Percentiles rank a stretch among this genome's conserved stretches.
Evolutionary conservation across 768 basidiomycete species (phyloP).

Genomic region (Boletus patriciae): DNA sequence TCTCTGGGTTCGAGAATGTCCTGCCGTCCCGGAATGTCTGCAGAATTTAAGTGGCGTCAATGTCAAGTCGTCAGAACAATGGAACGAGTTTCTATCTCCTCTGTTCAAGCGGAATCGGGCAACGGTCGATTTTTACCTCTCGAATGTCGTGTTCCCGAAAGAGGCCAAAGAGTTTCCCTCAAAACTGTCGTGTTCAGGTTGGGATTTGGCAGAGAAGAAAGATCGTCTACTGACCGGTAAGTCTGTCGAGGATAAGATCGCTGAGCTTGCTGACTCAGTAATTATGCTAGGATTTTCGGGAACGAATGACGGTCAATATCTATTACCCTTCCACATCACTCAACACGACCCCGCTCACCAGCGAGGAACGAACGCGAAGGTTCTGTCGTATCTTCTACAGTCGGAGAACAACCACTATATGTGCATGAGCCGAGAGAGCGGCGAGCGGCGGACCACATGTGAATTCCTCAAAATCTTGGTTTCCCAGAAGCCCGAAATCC

Average conservation of each 20-base stretch:
- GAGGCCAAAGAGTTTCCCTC: slow-evolving; percentile 37
- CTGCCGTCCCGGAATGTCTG: slow-evolving; percentile 22
- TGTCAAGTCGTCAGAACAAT: slow-evolving; percentile 32
- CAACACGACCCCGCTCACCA: slow-evolving; percentile 33
- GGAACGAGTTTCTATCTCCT: slow-evolving; percentile 23
- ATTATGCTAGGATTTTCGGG: slow-evolving; percentile 36
- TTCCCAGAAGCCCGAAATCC: slow-evolving; percentile 37
- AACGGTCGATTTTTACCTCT: slow-evolving; percentile 39
- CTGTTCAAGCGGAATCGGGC: slow-evolving; percentile 29
- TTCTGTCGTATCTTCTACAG: slow-evolving; percentile 32
- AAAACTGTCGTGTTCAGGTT: slow-evolving; percentile 36
- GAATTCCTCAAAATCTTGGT: slow-evolving; percentile 34
- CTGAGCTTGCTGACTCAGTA: not conserved
- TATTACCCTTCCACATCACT: slow-evolving; percentile 35
- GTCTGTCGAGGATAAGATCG: not conserved
- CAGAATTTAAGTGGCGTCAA: slow-evolving; percentile 32
- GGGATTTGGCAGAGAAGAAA: slow-evolving; percentile 38
- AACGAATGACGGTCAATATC: slow-evolving; percentile 41
- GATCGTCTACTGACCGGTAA: slow-evolving; percentile 14
- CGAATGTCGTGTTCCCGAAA: slow-evolving; percentile 38
- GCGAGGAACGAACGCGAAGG: slow-evolving; percentile 46
- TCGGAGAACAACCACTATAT: slow-evolving; percentile 22
- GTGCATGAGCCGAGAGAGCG: slow-evolving; percentile 5
- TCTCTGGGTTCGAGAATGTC: slow-evolving; percentile 29
- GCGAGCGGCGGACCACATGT: slow-evolving; percentile 14